Base-by-base conservation (phyloP, 2,329 filamentous ascomycete genomes). In the Fusarium hostae region DNA sequence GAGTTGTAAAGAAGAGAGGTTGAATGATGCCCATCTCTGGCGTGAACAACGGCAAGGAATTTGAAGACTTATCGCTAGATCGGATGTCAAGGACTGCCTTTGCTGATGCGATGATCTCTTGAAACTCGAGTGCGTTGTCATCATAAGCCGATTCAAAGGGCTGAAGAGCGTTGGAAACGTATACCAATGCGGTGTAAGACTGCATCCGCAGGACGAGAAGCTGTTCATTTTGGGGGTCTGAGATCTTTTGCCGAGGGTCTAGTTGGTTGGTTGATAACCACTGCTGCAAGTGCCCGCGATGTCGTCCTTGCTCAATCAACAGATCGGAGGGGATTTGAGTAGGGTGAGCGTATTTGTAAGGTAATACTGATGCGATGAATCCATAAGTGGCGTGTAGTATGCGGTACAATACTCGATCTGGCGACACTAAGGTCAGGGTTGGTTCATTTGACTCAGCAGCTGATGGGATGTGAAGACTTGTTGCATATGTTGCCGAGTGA, bases 11-110 rank as follows among this genome's bases (percentile, higher is more conserved):
- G 5, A 66, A 67, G 4, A 73, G 22, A 5, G 70, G 66, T 3
- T 73, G 66, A 1, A 73, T 72, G 3, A 70, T 67, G 0, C 70
- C 70, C 56, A 72, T 69, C 32, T 73, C 70, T 18, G 62, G 69
- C 5, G 41, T 59, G 10, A 63, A 73, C 5, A 37, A 37, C 0
- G 43, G 57, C 6, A 67, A 26, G 2, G 24, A 26, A 22, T 30
- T 24, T 6, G 26, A 30, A 12, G 12, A 4, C 15, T 13, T 30
- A 5, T 57, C 18, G 9, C 30, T 3, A 0, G 26, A 15, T 30
- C n/a, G 35, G 3, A 47, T 50, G 1, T 24, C 45, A 3, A 58
- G 11, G 4, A 73, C 51, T 10, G 44, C 24, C 12, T 72, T 66
- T 4, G 37, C 34, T 18, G 44, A 60, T 5, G 39, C 34, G 30